Percentiles rank a stretch among this genome's conserved stretches.
phyloP scores from a whole-genome alignment of 768 basidiomycete genomes.

The Boletus rex-veris region DNA sequence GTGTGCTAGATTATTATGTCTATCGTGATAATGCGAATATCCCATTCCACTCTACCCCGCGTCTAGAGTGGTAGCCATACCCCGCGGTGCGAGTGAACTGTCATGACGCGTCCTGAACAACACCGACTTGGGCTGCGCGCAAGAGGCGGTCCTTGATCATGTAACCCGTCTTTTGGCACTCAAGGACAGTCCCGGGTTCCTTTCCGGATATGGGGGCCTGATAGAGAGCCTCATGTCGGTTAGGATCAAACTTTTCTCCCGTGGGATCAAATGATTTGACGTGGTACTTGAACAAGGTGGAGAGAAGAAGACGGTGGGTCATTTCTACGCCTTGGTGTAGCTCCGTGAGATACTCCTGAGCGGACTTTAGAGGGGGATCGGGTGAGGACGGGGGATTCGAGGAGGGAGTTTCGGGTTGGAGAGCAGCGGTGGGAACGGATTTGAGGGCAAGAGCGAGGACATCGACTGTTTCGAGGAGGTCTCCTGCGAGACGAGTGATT shows the following conservation, averaged over 20 bases:
- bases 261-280: slow-evolving; percentile 89
- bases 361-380: slow-evolving; percentile 44
- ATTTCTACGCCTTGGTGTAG: slow-evolving; percentile 86
- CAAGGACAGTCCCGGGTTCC: slow-evolving; percentile 84
- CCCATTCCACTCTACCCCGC: slow-evolving; percentile 20
- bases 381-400: slow-evolving; percentile 26
- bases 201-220: slow-evolving; percentile 89
- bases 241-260: slow-evolving; percentile 93
- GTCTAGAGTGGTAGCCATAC: slow-evolving; percentile 27
- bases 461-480: slow-evolving; percentile 87
- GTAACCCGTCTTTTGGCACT: slow-evolving; percentile 89
- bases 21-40: slow-evolving; percentile 29
- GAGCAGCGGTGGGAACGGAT: slow-evolving; percentile 58
- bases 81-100: not conserved
- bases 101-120: slow-evolving; percentile 66
- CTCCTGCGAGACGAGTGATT: slow-evolving; percentile 86
- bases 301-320: slow-evolving; percentile 85
- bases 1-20: slow-evolving; percentile 37
- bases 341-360: slow-evolving; percentile 58
- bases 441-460: slow-evolving; percentile 83
- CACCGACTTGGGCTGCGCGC: slow-evolving; percentile 95
- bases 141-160: slow-evolving; percentile 92
- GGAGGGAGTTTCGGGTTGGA: slow-evolving; percentile 30
- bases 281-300: slow-evolving; percentile 88
- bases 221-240: slow-evolving; percentile 91